phyloP scores from a whole-genome alignment of 257 asterid species.

The Solanum phureja region DNA sequence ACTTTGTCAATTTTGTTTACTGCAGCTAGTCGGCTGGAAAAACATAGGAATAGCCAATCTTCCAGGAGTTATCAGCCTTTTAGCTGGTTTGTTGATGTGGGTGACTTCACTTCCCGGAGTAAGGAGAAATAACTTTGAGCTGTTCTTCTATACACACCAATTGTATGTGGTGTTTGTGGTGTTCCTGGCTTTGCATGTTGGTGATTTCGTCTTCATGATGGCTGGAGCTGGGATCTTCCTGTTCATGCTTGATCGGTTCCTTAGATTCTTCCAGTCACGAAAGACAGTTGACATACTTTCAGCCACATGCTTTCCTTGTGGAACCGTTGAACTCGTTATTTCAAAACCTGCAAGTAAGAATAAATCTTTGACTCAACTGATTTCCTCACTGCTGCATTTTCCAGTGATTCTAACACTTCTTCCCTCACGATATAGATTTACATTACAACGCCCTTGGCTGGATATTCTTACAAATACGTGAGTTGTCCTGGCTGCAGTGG shows the following conservation, averaged over 20 bases:
- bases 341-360: constrained; percentile 48
- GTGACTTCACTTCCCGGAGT: constrained; percentile 9
- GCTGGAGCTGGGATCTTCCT: constrained; percentile 52
- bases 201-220: constrained; percentile 41
- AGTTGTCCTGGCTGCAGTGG: constrained; percentile 65
- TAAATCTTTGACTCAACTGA: neutral
- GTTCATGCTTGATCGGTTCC: constrained; percentile 64
- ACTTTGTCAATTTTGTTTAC: neutral
- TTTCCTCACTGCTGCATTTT: neutral
- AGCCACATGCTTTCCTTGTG: constrained; percentile 49
- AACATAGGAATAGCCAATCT: constrained; percentile 5
- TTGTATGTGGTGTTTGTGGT: constrained; percentile 42
- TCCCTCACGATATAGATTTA: constrained; percentile 28
- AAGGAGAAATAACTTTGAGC: constrained; percentile 11
- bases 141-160: constrained; percentile 15
- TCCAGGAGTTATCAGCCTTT: constrained; percentile 12
- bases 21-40: constrained; percentile 32
- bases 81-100: constrained; percentile 12
- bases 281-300: constrained; percentile 39
- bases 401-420: neutral
- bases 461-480: constrained; percentile 51
- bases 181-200: constrained; percentile 55
- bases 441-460: constrained; percentile 61
- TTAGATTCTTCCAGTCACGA: constrained; percentile 59
- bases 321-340: constrained; percentile 54